Evolutionary conservation across 2,329 filamentous ascomycete species (phyloP).

Genomic region (Apiospora marii): DNA sequence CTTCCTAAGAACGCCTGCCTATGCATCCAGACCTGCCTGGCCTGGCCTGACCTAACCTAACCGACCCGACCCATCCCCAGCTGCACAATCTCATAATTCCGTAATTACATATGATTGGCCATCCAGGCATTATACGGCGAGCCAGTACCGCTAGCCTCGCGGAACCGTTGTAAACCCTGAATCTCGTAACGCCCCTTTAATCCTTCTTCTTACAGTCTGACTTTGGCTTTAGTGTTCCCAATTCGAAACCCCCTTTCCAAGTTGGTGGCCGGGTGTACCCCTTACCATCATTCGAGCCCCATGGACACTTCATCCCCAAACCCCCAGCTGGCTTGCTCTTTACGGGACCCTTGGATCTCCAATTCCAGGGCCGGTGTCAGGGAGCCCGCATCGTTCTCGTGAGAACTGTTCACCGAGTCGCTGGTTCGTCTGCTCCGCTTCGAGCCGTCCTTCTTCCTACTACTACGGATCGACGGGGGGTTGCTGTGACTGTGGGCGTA

Average conservation of each 20-base stretch:
- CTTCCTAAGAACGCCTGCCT: constrained; percentile 10
- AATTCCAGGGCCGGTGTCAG: constrained; percentile 51
- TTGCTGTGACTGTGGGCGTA: constrained; percentile 29
- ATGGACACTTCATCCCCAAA: constrained; percentile 86
- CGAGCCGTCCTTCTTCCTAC: constrained; percentile 39
- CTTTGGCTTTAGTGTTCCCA: not conserved
- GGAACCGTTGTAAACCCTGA: not conserved
- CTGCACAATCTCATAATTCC: not conserved
- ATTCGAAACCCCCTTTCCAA: not conserved
- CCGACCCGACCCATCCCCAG: not conserved
- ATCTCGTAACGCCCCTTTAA: not conserved
- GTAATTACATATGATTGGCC: not conserved
- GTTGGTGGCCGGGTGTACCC: not conserved
- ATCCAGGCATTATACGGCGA: not conserved
- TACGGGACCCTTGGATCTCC: constrained; percentile 60
- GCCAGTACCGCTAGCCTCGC: not conserved
- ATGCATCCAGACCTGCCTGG: not conserved
- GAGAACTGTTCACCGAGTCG: constrained; percentile 48
- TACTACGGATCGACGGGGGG: constrained; percentile 31
- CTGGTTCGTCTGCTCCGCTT: constrained; percentile 51
- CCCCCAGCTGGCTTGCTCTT: constrained; percentile 72
- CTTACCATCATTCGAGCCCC: constrained; percentile 50
- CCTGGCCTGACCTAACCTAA: not conserved
- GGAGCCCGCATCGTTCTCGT: constrained; percentile 38
- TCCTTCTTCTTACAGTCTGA: not conserved